A percentile compares a stretch with the other conserved stretches of the same genome.
Conservation (phyloP, 1,139 yeast genomes). For the Taiozyma sp. region DNA sequence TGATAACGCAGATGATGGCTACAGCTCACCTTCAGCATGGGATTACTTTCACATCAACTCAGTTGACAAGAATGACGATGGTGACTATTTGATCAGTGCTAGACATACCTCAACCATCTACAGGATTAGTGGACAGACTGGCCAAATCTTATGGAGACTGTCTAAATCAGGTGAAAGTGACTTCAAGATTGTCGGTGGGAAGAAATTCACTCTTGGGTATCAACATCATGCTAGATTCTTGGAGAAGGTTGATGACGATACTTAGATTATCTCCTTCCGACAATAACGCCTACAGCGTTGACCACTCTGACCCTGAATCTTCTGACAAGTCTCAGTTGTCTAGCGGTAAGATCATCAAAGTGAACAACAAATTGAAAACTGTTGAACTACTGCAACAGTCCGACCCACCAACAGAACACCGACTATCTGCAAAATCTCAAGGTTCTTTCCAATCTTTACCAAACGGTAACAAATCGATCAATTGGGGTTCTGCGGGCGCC, state of each 20-base stretch:
- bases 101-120: constrained; percentile 34
- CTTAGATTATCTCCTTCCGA: constrained; percentile 32
- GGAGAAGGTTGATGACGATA: constrained; percentile 25
- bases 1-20: constrained; percentile 29
- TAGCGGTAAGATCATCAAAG: constrained; percentile 33
- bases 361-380: constrained; percentile 28
- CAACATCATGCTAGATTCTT: constrained; percentile 37
- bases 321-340: constrained; percentile 26
- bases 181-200: constrained; percentile 6
- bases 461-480: constrained; percentile 35
- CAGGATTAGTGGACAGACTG: constrained; percentile 33
- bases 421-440: constrained; percentile 33
- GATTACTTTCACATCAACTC: constrained; percentile 40
- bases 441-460: constrained; percentile 35
- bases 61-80: constrained; percentile 35
- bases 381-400: constrained; percentile 28
- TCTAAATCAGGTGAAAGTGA: constrained; percentile 24
- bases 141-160: constrained; percentile 35
- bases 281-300: constrained; percentile 36
- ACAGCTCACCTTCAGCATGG: constrained; percentile 35
- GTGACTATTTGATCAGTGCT: constrained; percentile 34
- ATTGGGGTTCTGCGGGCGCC: constrained; percentile 39
- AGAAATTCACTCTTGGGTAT: constrained; percentile 28
- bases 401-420: constrained; percentile 26
- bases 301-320: constrained; percentile 27